Conservation (phyloP, 2,329 filamentous ascomycete species). For the Alternaria consortialis region DNA sequence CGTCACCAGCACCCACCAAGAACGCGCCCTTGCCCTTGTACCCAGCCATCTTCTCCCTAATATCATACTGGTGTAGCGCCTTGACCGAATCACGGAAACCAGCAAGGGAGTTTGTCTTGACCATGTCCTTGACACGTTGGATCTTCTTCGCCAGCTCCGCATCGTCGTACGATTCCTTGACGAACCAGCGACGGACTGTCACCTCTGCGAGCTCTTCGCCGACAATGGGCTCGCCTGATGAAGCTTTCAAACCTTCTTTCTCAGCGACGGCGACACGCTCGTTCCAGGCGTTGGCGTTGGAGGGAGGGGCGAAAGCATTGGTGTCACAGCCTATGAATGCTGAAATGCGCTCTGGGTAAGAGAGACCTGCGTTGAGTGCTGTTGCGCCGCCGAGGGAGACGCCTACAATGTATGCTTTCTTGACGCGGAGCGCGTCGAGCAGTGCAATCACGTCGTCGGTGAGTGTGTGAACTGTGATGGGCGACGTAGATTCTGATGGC, state of each 20-base stretch:
- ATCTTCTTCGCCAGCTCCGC: slow-evolving; percentile 60
- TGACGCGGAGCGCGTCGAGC: slow-evolving; percentile 74
- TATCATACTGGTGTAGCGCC: slow-evolving; percentile 76
- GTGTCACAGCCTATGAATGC: slow-evolving; percentile 81
- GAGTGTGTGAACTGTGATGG: slow-evolving; percentile 68
- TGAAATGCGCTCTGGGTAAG: slow-evolving; percentile 66
- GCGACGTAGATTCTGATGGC: slow-evolving; percentile 53
- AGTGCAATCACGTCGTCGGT: slow-evolving; percentile 73
- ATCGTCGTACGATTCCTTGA: slow-evolving; percentile 65
- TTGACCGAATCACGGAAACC: slow-evolving; percentile 75
- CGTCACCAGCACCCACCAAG: slow-evolving; percentile 77
- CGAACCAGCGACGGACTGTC: slow-evolving; percentile 82
- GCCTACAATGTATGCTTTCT: slow-evolving; percentile 73
- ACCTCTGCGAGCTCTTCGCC: slow-evolving; percentile 69
- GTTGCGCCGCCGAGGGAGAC: slow-evolving; percentile 86
- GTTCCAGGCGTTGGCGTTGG: slow-evolving; percentile 81
- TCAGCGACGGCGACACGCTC: slow-evolving; percentile 76
- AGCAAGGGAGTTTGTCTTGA: slow-evolving; percentile 72
- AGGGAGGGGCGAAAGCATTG: slow-evolving; percentile 74
- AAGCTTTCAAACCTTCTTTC: slow-evolving; percentile 54
- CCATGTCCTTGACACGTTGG: slow-evolving; percentile 71
- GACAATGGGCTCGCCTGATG: slow-evolving; percentile 65
- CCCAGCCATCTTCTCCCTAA: slow-evolving; percentile 64
- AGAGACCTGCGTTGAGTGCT: slow-evolving; percentile 74
- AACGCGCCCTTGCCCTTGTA: slow-evolving; percentile 71